Percentiles rank a stretch among this genome's conserved stretches.
phyloP scores from a whole-genome alignment of 805 yeast genomes.

The Candida corydali region DNA sequence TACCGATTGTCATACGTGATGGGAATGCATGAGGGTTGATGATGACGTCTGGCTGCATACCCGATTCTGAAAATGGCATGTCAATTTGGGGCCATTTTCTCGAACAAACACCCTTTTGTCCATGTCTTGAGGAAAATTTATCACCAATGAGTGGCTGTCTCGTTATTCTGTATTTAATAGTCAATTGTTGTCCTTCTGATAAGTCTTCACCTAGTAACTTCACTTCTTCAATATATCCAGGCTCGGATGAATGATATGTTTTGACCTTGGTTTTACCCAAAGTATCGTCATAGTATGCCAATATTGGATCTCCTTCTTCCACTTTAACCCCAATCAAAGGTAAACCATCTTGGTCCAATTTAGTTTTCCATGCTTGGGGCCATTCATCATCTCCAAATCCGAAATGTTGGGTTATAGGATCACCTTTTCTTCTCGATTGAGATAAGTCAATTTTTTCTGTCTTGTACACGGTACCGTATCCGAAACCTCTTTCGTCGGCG shows the following conservation, averaged over 20 bases:
- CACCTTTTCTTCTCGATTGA: slow-evolving; percentile 78
- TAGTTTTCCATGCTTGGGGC: slow-evolving; percentile 88
- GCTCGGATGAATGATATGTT: slow-evolving; percentile 90
- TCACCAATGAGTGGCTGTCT: slow-evolving; percentile 96
- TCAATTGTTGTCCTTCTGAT: slow-evolving; percentile 71
- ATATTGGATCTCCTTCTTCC: slow-evolving; percentile 94
- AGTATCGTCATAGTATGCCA: slow-evolving; percentile 88
- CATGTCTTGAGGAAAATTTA: slow-evolving; percentile 95
- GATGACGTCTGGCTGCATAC: slow-evolving; percentile 96
- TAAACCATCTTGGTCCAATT: slow-evolving; percentile 87
- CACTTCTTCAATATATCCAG: slow-evolving; percentile 94
- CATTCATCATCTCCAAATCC: slow-evolving; percentile 93
- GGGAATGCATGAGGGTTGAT: slow-evolving; percentile 99
- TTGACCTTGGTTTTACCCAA: slow-evolving; percentile 86
- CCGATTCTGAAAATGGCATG: slow-evolving; percentile 95
- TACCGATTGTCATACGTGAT: slow-evolving; percentile 99
- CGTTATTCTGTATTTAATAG: slow-evolving; percentile 86
- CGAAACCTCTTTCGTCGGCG: slow-evolving; percentile 97
- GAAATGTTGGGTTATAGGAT: slow-evolving; percentile 89
- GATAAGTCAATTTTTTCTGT: slow-evolving; percentile 87
- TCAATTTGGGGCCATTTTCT: slow-evolving; percentile 97
- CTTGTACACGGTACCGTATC: slow-evolving; percentile 94
- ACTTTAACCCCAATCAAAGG: slow-evolving; percentile 85
- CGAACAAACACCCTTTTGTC: slow-evolving; percentile 98
- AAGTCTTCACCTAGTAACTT: slow-evolving; percentile 82